phyloP scores from a whole-genome alignment of 306 rosid species.

The Crotalaria pallida region DNA sequence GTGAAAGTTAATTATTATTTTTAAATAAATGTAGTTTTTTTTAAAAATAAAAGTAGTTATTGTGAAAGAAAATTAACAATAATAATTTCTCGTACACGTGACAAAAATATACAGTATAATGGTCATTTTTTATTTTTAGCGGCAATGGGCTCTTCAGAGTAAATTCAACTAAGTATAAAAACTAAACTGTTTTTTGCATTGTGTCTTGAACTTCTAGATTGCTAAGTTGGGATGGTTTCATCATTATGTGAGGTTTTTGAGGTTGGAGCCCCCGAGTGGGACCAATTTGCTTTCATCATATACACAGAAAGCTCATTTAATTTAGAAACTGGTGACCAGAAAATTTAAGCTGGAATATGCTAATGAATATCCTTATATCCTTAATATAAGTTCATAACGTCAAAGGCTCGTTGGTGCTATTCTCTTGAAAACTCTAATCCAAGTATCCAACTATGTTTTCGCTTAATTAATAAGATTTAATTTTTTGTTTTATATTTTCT shows the following conservation, averaged over 20 bases:
- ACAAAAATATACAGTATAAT: not conserved
- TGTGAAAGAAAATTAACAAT: too few relatives aligned
- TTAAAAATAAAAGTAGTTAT: too few relatives aligned
- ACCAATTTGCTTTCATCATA: not conserved
- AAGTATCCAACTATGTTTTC: too few relatives aligned
- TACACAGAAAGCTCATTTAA: not conserved
- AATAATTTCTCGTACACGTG: not conserved
- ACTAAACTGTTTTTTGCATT: not conserved
- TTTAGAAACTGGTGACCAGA: not conserved
- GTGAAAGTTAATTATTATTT: too few relatives aligned
- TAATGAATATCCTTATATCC: conserved; percentile 7
- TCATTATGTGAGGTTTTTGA: not conserved
- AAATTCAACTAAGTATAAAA: not conserved
- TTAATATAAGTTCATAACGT: not conserved
- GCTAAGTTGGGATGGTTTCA: not conserved
- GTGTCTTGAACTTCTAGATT: not conserved
- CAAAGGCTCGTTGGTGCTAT: not conserved
- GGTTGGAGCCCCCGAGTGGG: conserved; percentile 6
- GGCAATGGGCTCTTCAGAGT: not conserved
- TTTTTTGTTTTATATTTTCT: too few relatives aligned
- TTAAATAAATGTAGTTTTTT: too few relatives aligned
- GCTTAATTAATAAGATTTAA: too few relatives aligned
- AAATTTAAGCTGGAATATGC: conserved; percentile 18
- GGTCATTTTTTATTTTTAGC: too few relatives aligned
- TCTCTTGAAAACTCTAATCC: not conserved